A percentile compares a stretch with the other conserved stretches of the same genome.
Evolutionary conservation across 2,329 filamentous ascomycete genomes (phyloP).

Genomic region (Venturiaceae sp.): DNA sequence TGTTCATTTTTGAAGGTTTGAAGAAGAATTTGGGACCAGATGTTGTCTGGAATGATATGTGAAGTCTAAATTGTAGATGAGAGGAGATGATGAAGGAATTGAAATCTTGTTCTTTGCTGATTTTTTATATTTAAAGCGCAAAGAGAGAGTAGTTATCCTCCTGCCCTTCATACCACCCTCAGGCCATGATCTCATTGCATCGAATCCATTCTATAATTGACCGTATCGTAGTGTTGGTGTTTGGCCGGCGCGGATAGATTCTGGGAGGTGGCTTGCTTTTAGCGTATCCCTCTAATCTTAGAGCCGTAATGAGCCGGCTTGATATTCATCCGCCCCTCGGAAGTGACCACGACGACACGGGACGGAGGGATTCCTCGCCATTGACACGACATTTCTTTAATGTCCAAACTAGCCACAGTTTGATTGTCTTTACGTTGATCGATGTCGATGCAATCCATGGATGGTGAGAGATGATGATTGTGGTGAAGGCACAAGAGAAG

Average conservation of each 20-base stretch:
- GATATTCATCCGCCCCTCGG: background rate
- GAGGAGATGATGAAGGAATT: background rate
- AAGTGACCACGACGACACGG: too few relatives aligned
- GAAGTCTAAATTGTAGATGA: background rate
- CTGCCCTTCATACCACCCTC: too few relatives aligned
- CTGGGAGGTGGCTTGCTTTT: background rate
- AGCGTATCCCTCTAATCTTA: background rate
- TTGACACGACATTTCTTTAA: too few relatives aligned
- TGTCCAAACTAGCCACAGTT: too few relatives aligned
- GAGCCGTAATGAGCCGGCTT: background rate
- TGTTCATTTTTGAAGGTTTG: background rate
- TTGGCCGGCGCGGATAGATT: background rate
- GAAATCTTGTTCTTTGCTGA: background rate
- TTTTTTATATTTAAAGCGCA: background rate
- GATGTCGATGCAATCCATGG: too few relatives aligned
- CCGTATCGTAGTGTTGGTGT: background rate
- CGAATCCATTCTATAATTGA: background rate
- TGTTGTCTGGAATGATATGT: background rate
- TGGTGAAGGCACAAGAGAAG: too few relatives aligned
- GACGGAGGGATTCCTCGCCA: too few relatives aligned
- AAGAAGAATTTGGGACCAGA: too few relatives aligned
- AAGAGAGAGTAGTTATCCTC: background rate
- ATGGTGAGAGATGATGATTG: too few relatives aligned
- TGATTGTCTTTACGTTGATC: too few relatives aligned
- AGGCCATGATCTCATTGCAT: background rate